Base-by-base conservation (phyloP, 768 basidiomycete species). In the Kwoniella mangroviensis region DNA sequence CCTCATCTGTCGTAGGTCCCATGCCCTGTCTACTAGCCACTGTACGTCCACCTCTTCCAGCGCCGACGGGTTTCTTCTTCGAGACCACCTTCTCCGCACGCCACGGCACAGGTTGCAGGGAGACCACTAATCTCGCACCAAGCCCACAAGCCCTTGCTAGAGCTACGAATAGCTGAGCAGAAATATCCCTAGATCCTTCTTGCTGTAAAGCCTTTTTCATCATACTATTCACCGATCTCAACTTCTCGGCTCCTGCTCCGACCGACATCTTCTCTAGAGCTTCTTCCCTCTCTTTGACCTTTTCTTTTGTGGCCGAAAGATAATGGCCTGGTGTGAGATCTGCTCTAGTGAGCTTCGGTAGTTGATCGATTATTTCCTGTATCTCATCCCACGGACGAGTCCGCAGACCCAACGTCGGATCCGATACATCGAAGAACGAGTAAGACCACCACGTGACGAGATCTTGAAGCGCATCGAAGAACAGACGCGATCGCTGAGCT, bases 81-180 rank as follows among this genome's bases (percentile, higher is more conserved):
- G 71, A 63, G 2, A 72, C 67, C 4, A 75, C 70, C 64, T 82
- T 83, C 59, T 83, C 83, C 49, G 82, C 88, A 80, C 94, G 88
- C 94, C 94, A 98, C 11, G 94, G 93, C 11, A 98, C 89, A 63
- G 92, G 90, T 83, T 98, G 96, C 54, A 99, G 83, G 77, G 93
- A 96, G 73, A 90, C 90, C 11, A 98, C 91, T 62, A 98, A 85
- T 57, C 97, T 86, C 6, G 94, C 88, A 0, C 94, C 94, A 21
- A 98, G 89, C 12, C 90, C 91, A 6, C 98, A 86, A 6, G 89
- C 92, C 22, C 97, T 87, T 81, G 93, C 93, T 0, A 97, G 85
- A 0, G 92, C 89, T 4, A 94, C 95, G 81, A 98, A 98, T 3
- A 98, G 86, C 75, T 96, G 93, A 0, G 93, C 91, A 68, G 91